A percentile compares a stretch with the other conserved stretches of the same genome.
phyloP scores from a whole-genome alignment of 2,329 filamentous ascomycete genomes.

The Neurospora crassa region DNA sequence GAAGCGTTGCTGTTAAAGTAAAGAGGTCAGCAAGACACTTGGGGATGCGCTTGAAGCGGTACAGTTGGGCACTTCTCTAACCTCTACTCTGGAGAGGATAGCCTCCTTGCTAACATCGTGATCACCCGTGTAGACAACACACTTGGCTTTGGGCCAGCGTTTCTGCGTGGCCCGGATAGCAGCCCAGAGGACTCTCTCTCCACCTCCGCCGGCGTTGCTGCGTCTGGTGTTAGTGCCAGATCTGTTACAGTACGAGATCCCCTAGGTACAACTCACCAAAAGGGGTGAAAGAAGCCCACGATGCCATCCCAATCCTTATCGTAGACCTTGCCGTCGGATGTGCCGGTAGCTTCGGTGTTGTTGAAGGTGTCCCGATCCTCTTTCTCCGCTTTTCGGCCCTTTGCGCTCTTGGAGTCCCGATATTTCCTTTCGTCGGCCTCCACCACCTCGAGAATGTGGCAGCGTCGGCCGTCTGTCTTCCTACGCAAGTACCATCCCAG shows the following conservation, averaged over 20 bases:
- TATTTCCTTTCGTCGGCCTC: constrained; percentile 34
- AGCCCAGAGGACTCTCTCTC: constrained; percentile 93
- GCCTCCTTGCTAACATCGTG: constrained; percentile 72
- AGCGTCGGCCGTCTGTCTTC: constrained; percentile 53
- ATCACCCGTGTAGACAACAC: constrained; percentile 91
- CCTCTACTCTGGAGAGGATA: constrained; percentile 70
- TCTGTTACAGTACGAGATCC: neutral
- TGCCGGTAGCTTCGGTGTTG: constrained; percentile 43
- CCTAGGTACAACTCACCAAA: constrained; percentile 57
- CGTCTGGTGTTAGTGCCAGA: constrained; percentile 5
- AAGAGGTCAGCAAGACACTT: neutral
- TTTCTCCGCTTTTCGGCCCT: constrained; percentile 24
- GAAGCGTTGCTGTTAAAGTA: constrained; percentile 61
- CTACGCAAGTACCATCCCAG: constrained; percentile 53
- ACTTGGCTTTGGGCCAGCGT: constrained; percentile 79
- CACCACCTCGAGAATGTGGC: constrained; percentile 45
- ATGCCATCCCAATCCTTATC: constrained; percentile 69
- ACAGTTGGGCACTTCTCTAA: constrained; percentile 24
- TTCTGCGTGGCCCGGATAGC: constrained; percentile 85
- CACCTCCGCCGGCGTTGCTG: constrained; percentile 91
- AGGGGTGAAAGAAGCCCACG: constrained; percentile 95
- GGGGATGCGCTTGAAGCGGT: neutral
- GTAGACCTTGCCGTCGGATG: constrained; percentile 27
- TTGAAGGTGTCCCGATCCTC: constrained; percentile 42
- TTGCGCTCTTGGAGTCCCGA: constrained; percentile 24